These are phyloP conservation scores for Zasmidium citrigriseum DNA, from an alignment of 2,329 filamentous ascomycete genomes.

Conservation along the genomic window DNA sequence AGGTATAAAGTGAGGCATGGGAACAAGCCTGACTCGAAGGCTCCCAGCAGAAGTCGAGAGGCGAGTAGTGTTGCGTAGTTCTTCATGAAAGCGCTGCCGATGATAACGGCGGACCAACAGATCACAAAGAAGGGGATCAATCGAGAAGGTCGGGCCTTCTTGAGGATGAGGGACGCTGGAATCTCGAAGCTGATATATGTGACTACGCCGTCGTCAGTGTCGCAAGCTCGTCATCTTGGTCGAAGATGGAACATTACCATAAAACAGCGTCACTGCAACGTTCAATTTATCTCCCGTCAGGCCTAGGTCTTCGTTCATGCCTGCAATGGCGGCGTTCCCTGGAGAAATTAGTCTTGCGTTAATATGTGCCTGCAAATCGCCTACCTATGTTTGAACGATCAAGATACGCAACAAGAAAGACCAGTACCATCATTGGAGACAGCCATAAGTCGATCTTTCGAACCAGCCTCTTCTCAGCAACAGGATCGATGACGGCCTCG, in stretches of 20 bases:
- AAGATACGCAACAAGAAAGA: slow-evolving; percentile 57
- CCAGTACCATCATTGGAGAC: slow-evolving; percentile 56
- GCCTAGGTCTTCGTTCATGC: slow-evolving; percentile 8
- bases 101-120: slow-evolving; percentile 9
- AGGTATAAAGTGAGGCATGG: slow-evolving; percentile 11
- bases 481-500: slow-evolving; percentile 42
- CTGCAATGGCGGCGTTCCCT: slow-evolving; percentile 9
- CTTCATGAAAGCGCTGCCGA: slow-evolving; percentile 7
- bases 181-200: slow-evolving; percentile 7
- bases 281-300: slow-evolving; percentile 4
- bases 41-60: slow-evolving; percentile 6
- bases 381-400: slow-evolving; percentile 52
- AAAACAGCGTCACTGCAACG: slow-evolving; percentile 5
- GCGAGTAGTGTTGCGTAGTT: slow-evolving; percentile 9
- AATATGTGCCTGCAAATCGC: background rate
- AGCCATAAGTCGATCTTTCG: slow-evolving; percentile 51
- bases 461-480: slow-evolving; percentile 49
- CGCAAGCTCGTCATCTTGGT: background rate
- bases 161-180: slow-evolving; percentile 9
- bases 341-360: slow-evolving; percentile 27
- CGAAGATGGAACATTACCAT: slow-evolving; percentile 21
- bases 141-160: slow-evolving; percentile 11
- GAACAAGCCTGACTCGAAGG: slow-evolving; percentile 9
- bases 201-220: background rate
- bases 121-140: slow-evolving; percentile 9